A percentile compares a stretch with the other conserved stretches of the same genome.
These are phyloP conservation scores for Capronia epimyces DNA, from an alignment of 2,329 filamentous ascomycete genomes.

Conservation along the genomic window DNA sequence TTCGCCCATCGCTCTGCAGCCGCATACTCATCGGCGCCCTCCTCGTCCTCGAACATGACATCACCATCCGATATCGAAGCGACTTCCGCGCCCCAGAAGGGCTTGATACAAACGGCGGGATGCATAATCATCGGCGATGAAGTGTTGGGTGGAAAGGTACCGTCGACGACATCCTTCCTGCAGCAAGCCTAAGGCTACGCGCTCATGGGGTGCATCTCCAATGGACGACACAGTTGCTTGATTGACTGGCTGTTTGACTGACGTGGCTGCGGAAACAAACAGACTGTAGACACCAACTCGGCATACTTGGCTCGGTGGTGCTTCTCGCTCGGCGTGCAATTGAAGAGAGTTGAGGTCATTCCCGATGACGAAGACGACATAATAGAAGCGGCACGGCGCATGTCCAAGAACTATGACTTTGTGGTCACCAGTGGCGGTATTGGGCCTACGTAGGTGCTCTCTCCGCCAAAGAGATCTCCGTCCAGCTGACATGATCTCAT, in stretches of 20 bases:
- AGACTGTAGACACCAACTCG: constrained; percentile 64
- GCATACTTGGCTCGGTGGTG: constrained; percentile 61
- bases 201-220: not conserved
- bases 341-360: constrained; percentile 88
- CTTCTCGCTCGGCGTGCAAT: constrained; percentile 58
- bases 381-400: constrained; percentile 74
- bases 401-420: constrained; percentile 88
- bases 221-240: too few relatives aligned
- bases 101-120: constrained; percentile 79
- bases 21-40: constrained; percentile 29
- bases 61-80: constrained; percentile 36
- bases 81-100: constrained; percentile 28
- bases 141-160: constrained; percentile 86
- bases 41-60: constrained; percentile 37
- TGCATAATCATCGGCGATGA: constrained; percentile 90
- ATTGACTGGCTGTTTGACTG: not conserved
- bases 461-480: not conserved
- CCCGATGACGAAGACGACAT: constrained; percentile 89
- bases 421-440: constrained; percentile 95
- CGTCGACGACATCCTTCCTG: not conserved
- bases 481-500: not conserved
- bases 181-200: not conserved
- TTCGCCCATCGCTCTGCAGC: constrained; percentile 48
- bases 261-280: not conserved
- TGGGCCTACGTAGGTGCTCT: constrained; percentile 70